Conservation (phyloP, 768 basidiomycete species). For the Suillus clintonianus region DNA sequence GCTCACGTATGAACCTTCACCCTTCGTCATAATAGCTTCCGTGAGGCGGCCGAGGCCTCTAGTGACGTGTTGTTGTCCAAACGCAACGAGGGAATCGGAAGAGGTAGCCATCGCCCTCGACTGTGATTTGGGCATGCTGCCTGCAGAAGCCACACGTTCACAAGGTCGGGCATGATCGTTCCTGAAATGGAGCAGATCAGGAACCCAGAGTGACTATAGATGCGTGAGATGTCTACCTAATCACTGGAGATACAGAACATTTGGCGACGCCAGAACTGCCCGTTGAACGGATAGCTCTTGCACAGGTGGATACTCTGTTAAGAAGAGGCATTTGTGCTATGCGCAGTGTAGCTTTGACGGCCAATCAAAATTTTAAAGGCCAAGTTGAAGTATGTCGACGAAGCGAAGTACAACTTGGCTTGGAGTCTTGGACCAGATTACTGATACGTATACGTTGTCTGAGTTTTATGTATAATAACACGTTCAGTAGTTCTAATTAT, state of each 20-base stretch:
- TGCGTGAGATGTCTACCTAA: background rate
- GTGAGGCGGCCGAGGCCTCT: slow-evolving; percentile 43
- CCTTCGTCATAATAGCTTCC: slow-evolving; percentile 63
- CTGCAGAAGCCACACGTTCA: background rate
- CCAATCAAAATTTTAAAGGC: background rate
- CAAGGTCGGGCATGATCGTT: background rate
- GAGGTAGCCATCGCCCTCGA: slow-evolving; percentile 23
- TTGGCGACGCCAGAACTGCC: background rate
- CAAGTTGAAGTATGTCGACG: background rate
- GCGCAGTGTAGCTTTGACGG: background rate
- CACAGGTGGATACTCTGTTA: slow-evolving; percentile 1
- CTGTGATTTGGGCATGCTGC: background rate
- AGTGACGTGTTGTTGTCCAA: slow-evolving; percentile 48
- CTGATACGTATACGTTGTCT: no score
- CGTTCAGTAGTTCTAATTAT: background rate
- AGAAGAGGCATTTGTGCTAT: slow-evolving; percentile 1
- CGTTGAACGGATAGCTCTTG: slow-evolving; percentile 4
- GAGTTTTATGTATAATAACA: background rate
- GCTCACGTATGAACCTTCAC: slow-evolving; percentile 71
- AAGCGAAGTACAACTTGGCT: background rate
- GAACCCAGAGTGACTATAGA: background rate
- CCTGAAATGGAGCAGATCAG: background rate
- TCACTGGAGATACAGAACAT: background rate
- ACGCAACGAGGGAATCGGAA: slow-evolving; percentile 25
- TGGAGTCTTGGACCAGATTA: background rate